Evolutionary conservation across 208 protist genomes (phyloP), one percentile per base, ranked within the genome.

Genomic region (Trypanosoma theileri): DNA sequence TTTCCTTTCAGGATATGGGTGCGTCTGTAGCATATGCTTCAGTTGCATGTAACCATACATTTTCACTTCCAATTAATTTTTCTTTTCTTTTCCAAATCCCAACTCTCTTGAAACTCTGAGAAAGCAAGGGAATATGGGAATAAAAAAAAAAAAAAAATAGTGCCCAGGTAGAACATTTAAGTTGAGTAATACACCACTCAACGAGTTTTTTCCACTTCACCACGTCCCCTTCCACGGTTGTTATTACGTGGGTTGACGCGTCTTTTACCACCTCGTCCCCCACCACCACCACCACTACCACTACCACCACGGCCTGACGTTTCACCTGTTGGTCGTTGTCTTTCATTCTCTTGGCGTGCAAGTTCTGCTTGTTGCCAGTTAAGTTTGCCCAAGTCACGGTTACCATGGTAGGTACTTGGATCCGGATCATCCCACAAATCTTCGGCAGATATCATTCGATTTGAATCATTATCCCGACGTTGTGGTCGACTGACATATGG

Each of bases 401-500:
- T 94, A 35, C 88, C 88, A 64, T 88, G 82, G 59, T 82, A 94
- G 10, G 83, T 88, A 50, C 59, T 72, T 28, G 88, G 88, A 19
- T 94, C 81, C 3, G 85, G 88, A 64, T 94, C 88, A 70, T 92
- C 88, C 88, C 88, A 94, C 17, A 88, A 66, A 31, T 88, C 82
- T 16, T 75, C 80, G 0, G 71, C 64, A 50, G 68, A 62, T 21
- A 65, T 24, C 3, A 46, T 12, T 22, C 53, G 59, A 4, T 58
- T 56, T 31, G 60, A n/a, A 35, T 22, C 59, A 69, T 60, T 65
- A 16, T 61, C 66, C n/a, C 66, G 46, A 16, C 48, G 40, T 60
- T 51, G 59, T 44, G 59, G 14, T 45, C 62, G 35, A 28, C 22
- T 10, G 42, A 14, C 8, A 46, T 57, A 61, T n/a, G 45, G 19